Base-by-base conservation (phyloP, 306 rosid genomes). In the Styphnolobium japonicum region DNA sequence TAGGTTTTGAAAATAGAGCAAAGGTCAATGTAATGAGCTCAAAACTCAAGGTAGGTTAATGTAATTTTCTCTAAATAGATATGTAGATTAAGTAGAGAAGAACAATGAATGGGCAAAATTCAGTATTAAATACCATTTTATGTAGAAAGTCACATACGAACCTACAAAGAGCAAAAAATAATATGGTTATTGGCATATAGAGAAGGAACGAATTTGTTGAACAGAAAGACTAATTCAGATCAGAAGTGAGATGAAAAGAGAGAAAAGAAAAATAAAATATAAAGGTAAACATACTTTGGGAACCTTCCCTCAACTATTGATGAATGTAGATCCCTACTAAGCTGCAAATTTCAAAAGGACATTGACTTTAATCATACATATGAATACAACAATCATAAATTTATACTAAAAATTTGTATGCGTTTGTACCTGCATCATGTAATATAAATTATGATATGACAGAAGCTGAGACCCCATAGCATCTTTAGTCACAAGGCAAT, bases 401-500 rank as follows among this genome's bases (percentile, higher is more conserved):
- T 19, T n/a, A 49, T 1, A 25, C 64, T 1, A 43, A 58, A 52
- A 63, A 18, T 10, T 25, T 58, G 66, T 57, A 76, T 72, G 58
- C 25, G 69, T 57, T 19, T 53, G 34, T 71, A 95, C 98, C 99
- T 86, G 96, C 93, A 93, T 76, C 95, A 95, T 95, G 88, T 91
- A 91, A 82, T 87, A 85, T 70, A 95, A 80, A 87, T 95, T 95
- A 82, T 95, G 99, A 82, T 88, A 95, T 33, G 99, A 92, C 51
- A 95, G 86, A 81, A 95, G 99, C 86, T 95, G 98, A 86, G 99
- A 95, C 43, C 99, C 98, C 98, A 93, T 95, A 9, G 99, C 98
- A 84, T 95, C 98, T 80, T 91, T 90, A 37, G 99, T 91, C 80
- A 93, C 98, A 69, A 95, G 97, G 81, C 92, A 88, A 88, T 95